Evolutionary conservation across 106 monocot genomes (phyloP).

Genomic region (Amphibolis antarctica): DNA sequence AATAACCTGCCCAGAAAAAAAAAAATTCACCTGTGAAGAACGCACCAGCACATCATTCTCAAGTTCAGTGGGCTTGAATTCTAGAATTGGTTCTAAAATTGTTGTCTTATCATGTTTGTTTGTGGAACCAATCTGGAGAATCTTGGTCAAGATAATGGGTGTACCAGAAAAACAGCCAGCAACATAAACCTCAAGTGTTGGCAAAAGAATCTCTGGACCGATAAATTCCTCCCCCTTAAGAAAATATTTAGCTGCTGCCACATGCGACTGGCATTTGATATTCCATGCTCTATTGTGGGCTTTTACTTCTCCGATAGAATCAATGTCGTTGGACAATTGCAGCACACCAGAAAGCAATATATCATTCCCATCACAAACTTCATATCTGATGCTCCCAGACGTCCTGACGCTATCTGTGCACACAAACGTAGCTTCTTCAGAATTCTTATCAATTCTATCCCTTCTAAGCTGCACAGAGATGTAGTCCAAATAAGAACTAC

Average conservation of each 20-base stretch:
- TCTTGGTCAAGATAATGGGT: slow-evolving; percentile 43
- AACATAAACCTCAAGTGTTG: slow-evolving; percentile 45
- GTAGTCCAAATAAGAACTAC: slow-evolving; percentile 22
- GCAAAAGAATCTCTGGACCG: slow-evolving; percentile 7
- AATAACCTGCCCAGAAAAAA: not conserved
- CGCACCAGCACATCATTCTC: slow-evolving; percentile 10
- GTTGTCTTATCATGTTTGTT: slow-evolving; percentile 17
- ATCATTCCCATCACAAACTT: slow-evolving; percentile 43
- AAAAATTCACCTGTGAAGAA: slow-evolving; percentile 10
- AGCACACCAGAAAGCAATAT: slow-evolving; percentile 42
- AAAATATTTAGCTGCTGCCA: slow-evolving; percentile 7
- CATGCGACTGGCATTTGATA: slow-evolving; percentile 30
- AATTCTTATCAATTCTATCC: slow-evolving; percentile 49
- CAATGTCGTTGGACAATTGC: slow-evolving; percentile 22
- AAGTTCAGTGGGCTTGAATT: slow-evolving; percentile 6
- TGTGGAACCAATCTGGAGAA: slow-evolving; percentile 17
- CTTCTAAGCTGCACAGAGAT: slow-evolving; percentile 45
- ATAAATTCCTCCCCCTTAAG: slow-evolving; percentile 20
- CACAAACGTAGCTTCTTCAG: slow-evolving; percentile 58
- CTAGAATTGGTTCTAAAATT: slow-evolving; percentile 19
- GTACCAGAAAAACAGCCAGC: slow-evolving; percentile 32
- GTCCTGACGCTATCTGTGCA: slow-evolving; percentile 56
- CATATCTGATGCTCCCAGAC: slow-evolving; percentile 59
- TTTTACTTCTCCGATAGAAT: slow-evolving; percentile 16
- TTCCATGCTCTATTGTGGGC: slow-evolving; percentile 31